phyloP scores from a whole-genome alignment of 164 flowering plant genomes.

The Nymphaea colorata region DNA sequence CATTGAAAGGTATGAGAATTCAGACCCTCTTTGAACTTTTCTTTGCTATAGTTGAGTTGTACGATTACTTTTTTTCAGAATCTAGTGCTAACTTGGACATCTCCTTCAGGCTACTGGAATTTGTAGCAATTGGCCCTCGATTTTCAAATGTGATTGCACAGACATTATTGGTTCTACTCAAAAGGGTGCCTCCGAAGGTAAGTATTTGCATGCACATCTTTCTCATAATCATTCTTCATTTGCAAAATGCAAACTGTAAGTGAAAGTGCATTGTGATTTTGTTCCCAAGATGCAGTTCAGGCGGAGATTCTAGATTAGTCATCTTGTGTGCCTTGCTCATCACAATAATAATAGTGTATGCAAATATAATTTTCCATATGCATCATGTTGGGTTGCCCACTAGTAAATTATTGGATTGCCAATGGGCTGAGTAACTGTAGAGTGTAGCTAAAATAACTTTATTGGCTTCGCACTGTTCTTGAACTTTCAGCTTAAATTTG shows the following conservation, averaged over 20 bases:
- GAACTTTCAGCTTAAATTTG: too few relatives aligned
- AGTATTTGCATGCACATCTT: background rate
- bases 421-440: too few relatives aligned
- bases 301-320: too few relatives aligned
- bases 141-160: conserved; percentile 87
- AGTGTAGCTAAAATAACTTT: too few relatives aligned
- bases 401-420: too few relatives aligned
- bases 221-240: background rate
- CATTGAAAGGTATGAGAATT: conserved; percentile 67
- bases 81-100: background rate
- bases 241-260: background rate
- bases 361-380: too few relatives aligned
- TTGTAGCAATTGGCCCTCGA: conserved; percentile 88
- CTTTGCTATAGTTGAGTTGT: background rate
- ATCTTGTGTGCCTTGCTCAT: too few relatives aligned
- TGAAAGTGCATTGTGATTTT: too few relatives aligned
- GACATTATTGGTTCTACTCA: conserved; percentile 76
- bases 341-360: too few relatives aligned
- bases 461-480: too few relatives aligned
- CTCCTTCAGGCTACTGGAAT: conserved; percentile 62
- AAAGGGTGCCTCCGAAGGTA: conserved; percentile 95
- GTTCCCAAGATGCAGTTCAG: too few relatives aligned
- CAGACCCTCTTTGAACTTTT: background rate
- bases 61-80: background rate
- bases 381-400: too few relatives aligned